Conservation (phyloP, 108 stramenopile genomes). For the Pseudonitzschia pungens region DNA sequence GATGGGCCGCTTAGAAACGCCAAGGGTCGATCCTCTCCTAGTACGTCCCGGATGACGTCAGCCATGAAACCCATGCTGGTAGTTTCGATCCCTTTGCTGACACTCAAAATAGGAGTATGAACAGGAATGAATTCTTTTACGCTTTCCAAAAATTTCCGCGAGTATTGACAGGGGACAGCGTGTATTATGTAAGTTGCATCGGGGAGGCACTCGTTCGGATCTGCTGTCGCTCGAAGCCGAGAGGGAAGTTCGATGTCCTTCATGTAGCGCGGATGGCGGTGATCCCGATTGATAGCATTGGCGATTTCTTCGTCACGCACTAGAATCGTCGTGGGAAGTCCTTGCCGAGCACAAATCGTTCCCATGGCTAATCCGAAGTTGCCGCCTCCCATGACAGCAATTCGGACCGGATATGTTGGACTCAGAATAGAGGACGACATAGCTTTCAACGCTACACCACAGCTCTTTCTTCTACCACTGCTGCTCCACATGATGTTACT, state of each 20-base stretch:
- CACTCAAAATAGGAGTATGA: constrained; percentile 71
- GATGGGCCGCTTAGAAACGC: constrained; percentile 94
- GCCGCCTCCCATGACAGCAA: constrained; percentile 93
- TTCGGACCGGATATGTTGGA: constrained; percentile 70
- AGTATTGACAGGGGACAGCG: constrained; percentile 94
- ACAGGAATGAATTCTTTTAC: constrained; percentile 72
- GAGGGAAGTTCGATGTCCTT: constrained; percentile 66
- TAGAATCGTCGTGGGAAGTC: constrained; percentile 83
- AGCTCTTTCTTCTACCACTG: neutral
- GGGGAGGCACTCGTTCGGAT: constrained; percentile 68
- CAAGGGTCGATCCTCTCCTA: constrained; percentile 86
- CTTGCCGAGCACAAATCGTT: constrained; percentile 73
- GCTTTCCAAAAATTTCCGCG: constrained; percentile 65
- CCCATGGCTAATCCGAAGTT: constrained; percentile 94
- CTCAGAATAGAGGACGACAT: neutral
- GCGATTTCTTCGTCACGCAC: constrained; percentile 81
- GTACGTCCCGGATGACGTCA: constrained; percentile 83
- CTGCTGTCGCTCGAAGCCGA: constrained; percentile 78
- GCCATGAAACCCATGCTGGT: constrained; percentile 91
- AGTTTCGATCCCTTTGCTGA: constrained; percentile 94
- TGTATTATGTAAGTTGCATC: constrained; percentile 95
- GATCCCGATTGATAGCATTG: constrained; percentile 76
- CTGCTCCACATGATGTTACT: neutral
- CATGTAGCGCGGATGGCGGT: constrained; percentile 91
- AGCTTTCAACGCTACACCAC: neutral